Evolutionary conservation across 306 rosid species (phyloP).

Genomic region (Luffa acutangula): DNA sequence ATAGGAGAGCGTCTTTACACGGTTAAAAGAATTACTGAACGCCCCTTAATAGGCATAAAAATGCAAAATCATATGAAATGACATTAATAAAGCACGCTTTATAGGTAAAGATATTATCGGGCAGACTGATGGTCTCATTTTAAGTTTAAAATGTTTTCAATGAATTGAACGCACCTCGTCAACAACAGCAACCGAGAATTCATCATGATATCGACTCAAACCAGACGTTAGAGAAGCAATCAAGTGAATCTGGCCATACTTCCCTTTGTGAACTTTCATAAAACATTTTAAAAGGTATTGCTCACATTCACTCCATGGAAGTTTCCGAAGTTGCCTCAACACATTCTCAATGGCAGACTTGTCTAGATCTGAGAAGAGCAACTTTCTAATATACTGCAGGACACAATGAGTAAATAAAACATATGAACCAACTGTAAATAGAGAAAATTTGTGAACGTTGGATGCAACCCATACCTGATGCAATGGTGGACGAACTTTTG

Average conservation of each 20-base stretch:
- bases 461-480: constrained; percentile 59
- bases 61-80: neutral
- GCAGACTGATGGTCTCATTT: neutral
- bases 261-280: constrained; percentile 94
- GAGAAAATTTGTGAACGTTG: neutral
- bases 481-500: constrained; percentile 96
- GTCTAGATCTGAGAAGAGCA: constrained; percentile 93
- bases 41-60: neutral
- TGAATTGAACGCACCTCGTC: constrained; percentile 58
- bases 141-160: neutral
- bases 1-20: neutral
- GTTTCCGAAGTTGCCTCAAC: constrained; percentile 93
- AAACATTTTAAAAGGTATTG: constrained; percentile 86
- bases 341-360: constrained; percentile 91
- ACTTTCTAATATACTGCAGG: constrained; percentile 85
- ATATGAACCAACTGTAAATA: neutral
- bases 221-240: constrained; percentile 96
- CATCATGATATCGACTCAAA: constrained; percentile 96
- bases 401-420: constrained; percentile 5
- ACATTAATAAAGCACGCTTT: neutral
- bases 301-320: constrained; percentile 97
- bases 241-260: constrained; percentile 95
- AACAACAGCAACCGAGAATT: constrained; percentile 87
- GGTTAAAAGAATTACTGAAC: neutral
- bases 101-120: neutral